phyloP scores from a whole-genome alignment of 495 filamentous ascomycete species.

The Aspergillus panamensis region DNA sequence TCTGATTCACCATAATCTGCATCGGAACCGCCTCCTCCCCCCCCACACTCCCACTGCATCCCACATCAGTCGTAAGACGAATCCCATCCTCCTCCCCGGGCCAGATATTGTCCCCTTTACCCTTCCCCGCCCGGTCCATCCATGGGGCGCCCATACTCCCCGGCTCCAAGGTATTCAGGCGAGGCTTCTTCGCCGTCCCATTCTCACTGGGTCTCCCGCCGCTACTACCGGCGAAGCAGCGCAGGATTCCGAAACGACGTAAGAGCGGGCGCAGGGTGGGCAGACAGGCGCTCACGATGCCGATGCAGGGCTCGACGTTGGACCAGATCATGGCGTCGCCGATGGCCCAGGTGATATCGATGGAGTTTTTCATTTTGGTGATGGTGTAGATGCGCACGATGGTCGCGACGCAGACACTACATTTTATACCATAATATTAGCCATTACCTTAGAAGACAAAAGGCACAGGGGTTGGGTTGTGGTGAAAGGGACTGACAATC shows the following conservation, averaged over 20 bases:
- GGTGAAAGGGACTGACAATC: no score
- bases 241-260: constrained; percentile 1
- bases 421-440: background rate
- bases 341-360: constrained; percentile 23
- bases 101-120: constrained; percentile 3
- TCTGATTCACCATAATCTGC: constrained; percentile 15
- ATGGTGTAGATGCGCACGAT: constrained; percentile 24
- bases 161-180: no score
- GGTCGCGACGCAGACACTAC: constrained; percentile 27
- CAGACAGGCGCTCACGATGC: constrained; percentile 26
- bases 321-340: constrained; percentile 24
- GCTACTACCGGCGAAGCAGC: background rate
- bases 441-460: no score
- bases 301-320: constrained; percentile 23
- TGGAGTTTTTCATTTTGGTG: constrained; percentile 12
- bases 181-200: no score
- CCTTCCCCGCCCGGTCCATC: background rate
- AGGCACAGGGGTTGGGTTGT: background rate
- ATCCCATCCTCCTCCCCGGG: constrained; percentile 17
- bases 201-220: background rate
- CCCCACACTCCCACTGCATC: background rate
- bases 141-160: constrained; percentile 1
- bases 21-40: background rate
- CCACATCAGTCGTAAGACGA: constrained; percentile 14
- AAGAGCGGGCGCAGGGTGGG: constrained; percentile 20